Evolutionary conservation across 1,139 yeast genomes (phyloP).

Genomic region (Pneumocystis wakefieldiae): DNA sequence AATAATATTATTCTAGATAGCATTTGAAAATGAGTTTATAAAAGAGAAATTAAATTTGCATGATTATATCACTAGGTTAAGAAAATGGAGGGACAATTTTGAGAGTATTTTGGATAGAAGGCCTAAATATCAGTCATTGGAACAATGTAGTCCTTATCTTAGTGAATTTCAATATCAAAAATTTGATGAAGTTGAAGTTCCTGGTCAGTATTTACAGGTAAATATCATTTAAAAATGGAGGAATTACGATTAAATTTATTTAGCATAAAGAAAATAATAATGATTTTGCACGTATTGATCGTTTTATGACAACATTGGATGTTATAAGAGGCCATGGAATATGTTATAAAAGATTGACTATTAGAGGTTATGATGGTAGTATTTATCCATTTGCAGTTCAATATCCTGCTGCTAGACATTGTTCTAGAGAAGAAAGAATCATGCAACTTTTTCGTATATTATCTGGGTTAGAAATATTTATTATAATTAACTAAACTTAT

Average conservation of each 20-base stretch:
- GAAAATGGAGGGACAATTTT: conserved; percentile 85
- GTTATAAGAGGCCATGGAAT: conserved; percentile 81
- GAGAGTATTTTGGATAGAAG: conserved; percentile 78
- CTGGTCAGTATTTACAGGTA: conserved; percentile 81
- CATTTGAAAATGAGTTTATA: conserved; percentile 84
- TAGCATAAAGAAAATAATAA: conserved; percentile 57
- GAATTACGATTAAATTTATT: conserved; percentile 7
- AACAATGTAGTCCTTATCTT: conserved; percentile 83
- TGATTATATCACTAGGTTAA: conserved; percentile 62
- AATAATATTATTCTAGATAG: conserved; percentile 29
- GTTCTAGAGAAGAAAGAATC: conserved; percentile 89
- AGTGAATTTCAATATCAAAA: conserved; percentile 96
- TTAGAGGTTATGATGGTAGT: conserved; percentile 88
- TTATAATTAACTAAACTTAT: background rate
- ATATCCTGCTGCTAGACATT: conserved; percentile 94
- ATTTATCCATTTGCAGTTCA: conserved; percentile 88
- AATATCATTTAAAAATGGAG: background rate
- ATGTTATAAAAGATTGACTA: conserved; percentile 79
- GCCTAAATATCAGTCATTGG: conserved; percentile 62
- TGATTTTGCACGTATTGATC: conserved; percentile 81
- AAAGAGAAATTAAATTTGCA: conserved; percentile 79
- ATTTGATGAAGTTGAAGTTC: conserved; percentile 93
- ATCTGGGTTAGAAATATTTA: conserved; percentile 27
- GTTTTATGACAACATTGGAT: conserved; percentile 81
- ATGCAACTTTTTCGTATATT: conserved; percentile 81